Conservation (phyloP, 148 eudicot genomes). For the Silene conica region DNA sequence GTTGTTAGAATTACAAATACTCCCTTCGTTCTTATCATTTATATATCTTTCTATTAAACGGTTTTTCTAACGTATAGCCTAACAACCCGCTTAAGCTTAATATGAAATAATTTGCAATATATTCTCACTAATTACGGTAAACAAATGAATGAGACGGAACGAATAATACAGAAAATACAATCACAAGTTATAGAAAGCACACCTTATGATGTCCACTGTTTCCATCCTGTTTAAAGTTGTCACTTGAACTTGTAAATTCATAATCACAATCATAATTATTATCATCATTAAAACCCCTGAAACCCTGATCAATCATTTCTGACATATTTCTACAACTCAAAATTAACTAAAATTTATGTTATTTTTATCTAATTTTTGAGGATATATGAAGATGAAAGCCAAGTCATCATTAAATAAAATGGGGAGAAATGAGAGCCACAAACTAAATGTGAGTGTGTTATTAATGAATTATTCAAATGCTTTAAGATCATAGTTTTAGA, state of each 20-base stretch:
- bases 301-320: constrained; percentile 38
- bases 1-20: not conserved
- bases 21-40: too few species aligned
- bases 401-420: constrained; percentile 33
- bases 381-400: constrained; percentile 34
- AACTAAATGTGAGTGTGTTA: constrained; percentile 40
- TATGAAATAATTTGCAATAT: too few species aligned
- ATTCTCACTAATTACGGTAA: too few species aligned
- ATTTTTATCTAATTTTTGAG: not conserved
- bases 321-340: constrained; percentile 29
- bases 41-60: too few species aligned
- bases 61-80: too few species aligned
- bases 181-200: not conserved
- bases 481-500: constrained; percentile 26
- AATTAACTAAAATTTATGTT: not conserved
- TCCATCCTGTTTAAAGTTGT: constrained; percentile 24
- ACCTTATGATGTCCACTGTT: constrained; percentile 28
- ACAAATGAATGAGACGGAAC: not conserved
- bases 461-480: constrained; percentile 29
- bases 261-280: constrained; percentile 23
- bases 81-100: too few species aligned
- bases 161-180: not conserved
- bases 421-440: constrained; percentile 54
- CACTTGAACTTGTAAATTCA: constrained; percentile 17
- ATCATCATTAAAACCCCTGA: constrained; percentile 44